Conservation (phyloP, 495 filamentous ascomycete species). For the Penicillium bovifimosum region DNA sequence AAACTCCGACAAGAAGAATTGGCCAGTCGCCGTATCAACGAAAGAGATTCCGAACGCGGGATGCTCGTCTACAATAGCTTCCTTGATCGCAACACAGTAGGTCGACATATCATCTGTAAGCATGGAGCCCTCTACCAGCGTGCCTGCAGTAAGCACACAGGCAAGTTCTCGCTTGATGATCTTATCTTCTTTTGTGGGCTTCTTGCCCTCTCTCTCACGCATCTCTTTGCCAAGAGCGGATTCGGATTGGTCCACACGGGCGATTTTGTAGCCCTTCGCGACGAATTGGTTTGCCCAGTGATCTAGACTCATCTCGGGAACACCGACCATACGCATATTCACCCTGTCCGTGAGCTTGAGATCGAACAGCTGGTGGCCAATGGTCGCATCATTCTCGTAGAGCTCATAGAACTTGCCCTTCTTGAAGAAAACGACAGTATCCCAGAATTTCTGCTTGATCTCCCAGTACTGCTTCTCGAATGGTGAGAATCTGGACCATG, state of each 20-base stretch:
- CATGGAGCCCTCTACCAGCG: slow-evolving; percentile 93
- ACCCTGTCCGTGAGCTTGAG: slow-evolving; percentile 96
- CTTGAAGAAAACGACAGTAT: slow-evolving; percentile 98
- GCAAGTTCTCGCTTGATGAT: slow-evolving; percentile 88
- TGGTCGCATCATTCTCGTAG: slow-evolving; percentile 96
- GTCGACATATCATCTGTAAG: slow-evolving; percentile 97
- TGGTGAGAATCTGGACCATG: slow-evolving; percentile 73
- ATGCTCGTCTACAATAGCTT: slow-evolving; percentile 65
- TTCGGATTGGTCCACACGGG: slow-evolving; percentile 92
- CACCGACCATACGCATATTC: slow-evolving; percentile 98
- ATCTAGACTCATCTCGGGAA: slow-evolving; percentile 83
- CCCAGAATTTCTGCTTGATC: slow-evolving; percentile 97
- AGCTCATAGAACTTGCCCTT: slow-evolving; percentile 99
- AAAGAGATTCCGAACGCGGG: slow-evolving; percentile 90
- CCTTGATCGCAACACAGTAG: slow-evolving; percentile 95
- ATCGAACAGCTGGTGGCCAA: slow-evolving; percentile 95
- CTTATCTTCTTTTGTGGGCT: slow-evolving; percentile 67
- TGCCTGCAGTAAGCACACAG: slow-evolving; percentile 85
- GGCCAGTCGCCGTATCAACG: slow-evolving; percentile 92
- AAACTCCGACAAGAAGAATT: slow-evolving; percentile 90
- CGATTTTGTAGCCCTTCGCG: slow-evolving; percentile 92
- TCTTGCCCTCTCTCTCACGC: slow-evolving; percentile 73
- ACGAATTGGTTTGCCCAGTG: slow-evolving; percentile 95
- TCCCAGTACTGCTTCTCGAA: slow-evolving; percentile 99
- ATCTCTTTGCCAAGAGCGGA: slow-evolving; percentile 95